Evolutionary conservation across 139 green algal species (phyloP).

Genomic region (Asterochloris erici): DNA sequence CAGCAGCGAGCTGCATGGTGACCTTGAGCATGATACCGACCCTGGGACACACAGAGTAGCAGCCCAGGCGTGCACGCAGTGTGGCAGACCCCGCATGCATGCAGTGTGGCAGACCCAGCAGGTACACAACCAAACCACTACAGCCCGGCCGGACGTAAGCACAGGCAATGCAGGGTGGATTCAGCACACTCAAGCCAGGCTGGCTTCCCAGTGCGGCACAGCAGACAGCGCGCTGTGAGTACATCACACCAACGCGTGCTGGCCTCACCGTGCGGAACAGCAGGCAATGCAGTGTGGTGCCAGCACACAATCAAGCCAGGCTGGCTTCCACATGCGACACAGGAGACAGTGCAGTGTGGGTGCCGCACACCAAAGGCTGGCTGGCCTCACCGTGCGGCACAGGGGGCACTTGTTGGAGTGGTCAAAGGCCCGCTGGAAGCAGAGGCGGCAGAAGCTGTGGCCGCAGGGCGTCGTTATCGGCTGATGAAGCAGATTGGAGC

Average conservation of each 20-base stretch:
- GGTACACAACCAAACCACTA: too few species aligned
- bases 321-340: not conserved
- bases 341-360: not conserved
- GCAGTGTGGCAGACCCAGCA: too few species aligned
- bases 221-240: not conserved
- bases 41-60: too few species aligned
- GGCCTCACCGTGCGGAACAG: not conserved
- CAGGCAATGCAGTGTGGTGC: not conserved
- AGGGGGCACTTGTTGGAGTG: conserved; percentile 73
- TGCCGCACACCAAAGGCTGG: not conserved
- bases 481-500: conserved; percentile 84
- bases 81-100: too few species aligned
- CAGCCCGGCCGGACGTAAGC: too few species aligned
- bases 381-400: conserved; percentile 65
- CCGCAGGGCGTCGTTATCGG: conserved; percentile 91
- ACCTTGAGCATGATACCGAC: too few species aligned
- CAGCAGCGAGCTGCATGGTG: too few species aligned
- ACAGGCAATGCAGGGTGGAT: too few species aligned
- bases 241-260: not conserved
- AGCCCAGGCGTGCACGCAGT: too few species aligned
- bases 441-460: conserved; percentile 80
- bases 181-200: too few species aligned
- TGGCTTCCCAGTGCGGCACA: too few species aligned
- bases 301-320: not conserved
- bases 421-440: conserved; percentile 73